Evolutionary conservation across 257 asterid species (phyloP).

Genomic region (Nemophila menziesii): DNA sequence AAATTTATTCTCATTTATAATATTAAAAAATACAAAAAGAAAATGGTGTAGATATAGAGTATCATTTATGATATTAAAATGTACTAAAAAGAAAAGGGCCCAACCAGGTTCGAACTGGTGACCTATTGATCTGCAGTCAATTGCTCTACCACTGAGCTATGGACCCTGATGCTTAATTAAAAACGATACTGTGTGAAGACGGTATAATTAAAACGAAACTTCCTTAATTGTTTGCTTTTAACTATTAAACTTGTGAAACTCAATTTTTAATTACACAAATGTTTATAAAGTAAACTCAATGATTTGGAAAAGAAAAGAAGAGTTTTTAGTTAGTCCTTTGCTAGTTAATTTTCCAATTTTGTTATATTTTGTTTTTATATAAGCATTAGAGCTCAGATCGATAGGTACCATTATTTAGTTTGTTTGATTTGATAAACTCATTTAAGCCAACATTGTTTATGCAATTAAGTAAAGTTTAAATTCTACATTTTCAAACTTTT

Average conservation of each 20-base stretch:
- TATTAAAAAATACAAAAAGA: background rate
- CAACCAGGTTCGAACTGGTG: slow-evolving; percentile 37
- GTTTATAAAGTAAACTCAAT: background rate
- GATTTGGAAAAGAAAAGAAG: background rate
- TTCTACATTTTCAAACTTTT: no score
- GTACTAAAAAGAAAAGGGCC: no score
- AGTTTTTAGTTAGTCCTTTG: background rate
- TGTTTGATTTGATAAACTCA: no score
- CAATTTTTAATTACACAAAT: background rate
- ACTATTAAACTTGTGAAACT: background rate
- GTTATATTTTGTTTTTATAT: no score
- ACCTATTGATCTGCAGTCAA: slow-evolving; percentile 42
- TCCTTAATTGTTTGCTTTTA: background rate
- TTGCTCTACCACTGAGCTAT: slow-evolving; percentile 29
- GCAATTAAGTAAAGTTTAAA: no score
- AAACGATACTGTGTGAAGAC: no score
- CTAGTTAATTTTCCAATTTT: background rate
- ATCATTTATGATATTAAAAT: no score
- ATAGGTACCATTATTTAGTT: no score
- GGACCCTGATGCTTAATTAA: no score
- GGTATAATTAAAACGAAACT: no score
- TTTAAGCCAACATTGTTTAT: no score
- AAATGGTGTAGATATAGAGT: background rate
- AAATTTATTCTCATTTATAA: background rate
- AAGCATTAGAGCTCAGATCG: no score